Conservation (phyloP, 805 yeast species). For the Metschnikowia arizonensis region DNA sequence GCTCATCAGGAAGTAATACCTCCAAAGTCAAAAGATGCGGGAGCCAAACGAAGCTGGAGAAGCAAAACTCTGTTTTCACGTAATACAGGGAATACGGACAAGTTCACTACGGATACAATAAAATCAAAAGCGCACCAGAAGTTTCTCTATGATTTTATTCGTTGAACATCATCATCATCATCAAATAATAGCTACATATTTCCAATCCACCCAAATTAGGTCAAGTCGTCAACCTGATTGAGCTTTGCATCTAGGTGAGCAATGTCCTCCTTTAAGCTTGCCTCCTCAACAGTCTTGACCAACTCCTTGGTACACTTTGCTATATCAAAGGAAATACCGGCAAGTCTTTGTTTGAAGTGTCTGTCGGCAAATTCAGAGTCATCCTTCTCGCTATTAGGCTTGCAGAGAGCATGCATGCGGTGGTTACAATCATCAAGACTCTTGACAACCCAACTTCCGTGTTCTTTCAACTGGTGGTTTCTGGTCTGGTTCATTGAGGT, state of each 20-base stretch:
- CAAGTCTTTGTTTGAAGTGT: conserved; percentile 86
- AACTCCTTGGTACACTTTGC: conserved; percentile 95
- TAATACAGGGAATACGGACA: neutral
- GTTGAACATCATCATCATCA: conserved; percentile 2
- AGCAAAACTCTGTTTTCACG: conserved; percentile 4
- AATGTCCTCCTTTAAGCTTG: conserved; percentile 81
- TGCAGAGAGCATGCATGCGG: conserved; percentile 73
- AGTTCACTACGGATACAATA: conserved; percentile 31
- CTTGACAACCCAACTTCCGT: conserved; percentile 87
- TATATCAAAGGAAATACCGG: conserved; percentile 93
- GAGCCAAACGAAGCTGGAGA: conserved; percentile 3
- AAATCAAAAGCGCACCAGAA: conserved; percentile 33
- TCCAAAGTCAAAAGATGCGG: neutral
- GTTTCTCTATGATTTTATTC: conserved; percentile 27
- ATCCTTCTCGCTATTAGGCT: conserved; percentile 35
- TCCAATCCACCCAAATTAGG: conserved; percentile 6
- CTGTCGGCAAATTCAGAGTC: conserved; percentile 76
- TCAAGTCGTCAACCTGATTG: conserved; percentile 30
- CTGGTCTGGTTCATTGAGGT: conserved; percentile 85
- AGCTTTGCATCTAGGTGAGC: conserved; percentile 71
- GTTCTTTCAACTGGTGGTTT: conserved; percentile 79
- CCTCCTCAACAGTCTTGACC: conserved; percentile 94
- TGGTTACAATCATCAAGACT: conserved; percentile 80
- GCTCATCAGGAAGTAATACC: neutral
- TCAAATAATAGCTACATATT: neutral